phyloP scores from a whole-genome alignment of 2,329 filamentous ascomycete species.

The Pseudogymnoascus sp. region DNA sequence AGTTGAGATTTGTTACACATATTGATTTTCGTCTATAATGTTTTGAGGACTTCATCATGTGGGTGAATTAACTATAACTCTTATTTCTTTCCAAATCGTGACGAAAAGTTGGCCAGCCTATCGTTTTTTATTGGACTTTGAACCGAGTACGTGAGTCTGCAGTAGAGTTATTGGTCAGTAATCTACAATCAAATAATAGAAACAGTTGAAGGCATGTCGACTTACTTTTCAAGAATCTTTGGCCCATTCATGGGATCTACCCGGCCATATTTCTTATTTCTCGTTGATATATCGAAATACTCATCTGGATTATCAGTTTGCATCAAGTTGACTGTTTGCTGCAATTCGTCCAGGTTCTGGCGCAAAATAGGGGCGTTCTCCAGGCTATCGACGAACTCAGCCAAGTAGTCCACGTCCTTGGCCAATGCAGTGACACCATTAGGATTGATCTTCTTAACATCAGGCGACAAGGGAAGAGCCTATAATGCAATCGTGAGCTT shows the following conservation, averaged over 20 bases:
- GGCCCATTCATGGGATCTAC: constrained; percentile 90
- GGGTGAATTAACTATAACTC: constrained; percentile 14
- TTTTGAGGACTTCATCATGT: not conserved
- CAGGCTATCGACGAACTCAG: constrained; percentile 77
- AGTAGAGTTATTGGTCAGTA: constrained; percentile 12
- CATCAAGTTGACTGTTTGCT: constrained; percentile 87
- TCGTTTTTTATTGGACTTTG: constrained; percentile 52
- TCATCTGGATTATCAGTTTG: constrained; percentile 87
- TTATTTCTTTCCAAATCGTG: constrained; percentile 61
- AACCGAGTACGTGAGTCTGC: constrained; percentile 57
- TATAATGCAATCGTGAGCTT: constrained; percentile 7
- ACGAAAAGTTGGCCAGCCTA: constrained; percentile 66
- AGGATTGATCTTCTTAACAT: constrained; percentile 80
- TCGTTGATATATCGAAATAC: constrained; percentile 84
- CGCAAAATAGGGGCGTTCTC: constrained; percentile 78
- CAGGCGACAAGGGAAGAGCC: constrained; percentile 49
- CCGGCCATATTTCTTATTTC: constrained; percentile 88
- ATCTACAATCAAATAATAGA: not conserved
- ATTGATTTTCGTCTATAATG: not conserved
- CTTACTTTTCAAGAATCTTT: constrained; percentile 82
- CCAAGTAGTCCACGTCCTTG: constrained; percentile 76
- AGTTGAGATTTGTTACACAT: constrained; percentile 1
- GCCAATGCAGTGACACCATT: constrained; percentile 75
- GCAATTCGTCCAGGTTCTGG: constrained; percentile 84
- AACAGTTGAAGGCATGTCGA: not conserved